phyloP scores from a whole-genome alignment of 306 rosid species.

The Cercis canadensis region DNA sequence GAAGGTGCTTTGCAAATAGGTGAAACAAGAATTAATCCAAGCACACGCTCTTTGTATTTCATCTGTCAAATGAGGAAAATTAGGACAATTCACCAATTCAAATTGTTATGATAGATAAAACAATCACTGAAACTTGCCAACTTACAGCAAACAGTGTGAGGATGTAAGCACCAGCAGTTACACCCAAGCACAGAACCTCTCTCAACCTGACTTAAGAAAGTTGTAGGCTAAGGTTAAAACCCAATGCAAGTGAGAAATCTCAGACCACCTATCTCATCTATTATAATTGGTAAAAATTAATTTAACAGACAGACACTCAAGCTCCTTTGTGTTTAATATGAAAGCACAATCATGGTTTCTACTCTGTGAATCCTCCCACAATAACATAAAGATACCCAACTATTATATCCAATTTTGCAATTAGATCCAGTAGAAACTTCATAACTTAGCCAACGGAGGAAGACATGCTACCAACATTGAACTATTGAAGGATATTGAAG shows the following conservation, averaged over 20 bases:
- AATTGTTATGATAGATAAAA: slow-evolving; percentile 19
- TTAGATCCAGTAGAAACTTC: background rate
- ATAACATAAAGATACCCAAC: too few relatives aligned
- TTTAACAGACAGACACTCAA: background rate
- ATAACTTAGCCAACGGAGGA: background rate
- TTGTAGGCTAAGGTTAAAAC: slow-evolving; percentile 24
- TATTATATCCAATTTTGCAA: too few relatives aligned
- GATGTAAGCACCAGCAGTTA: slow-evolving; percentile 88
- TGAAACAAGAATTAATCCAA: slow-evolving; percentile 84
- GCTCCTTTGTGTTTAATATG: slow-evolving; percentile 11
- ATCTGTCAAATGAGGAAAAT: slow-evolving; percentile 53
- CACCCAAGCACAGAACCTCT: slow-evolving; percentile 85
- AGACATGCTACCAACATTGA: background rate
- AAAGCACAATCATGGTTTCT: background rate
- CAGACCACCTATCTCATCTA: slow-evolving; percentile 2
- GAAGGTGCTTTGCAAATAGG: slow-evolving; percentile 84
- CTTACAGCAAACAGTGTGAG: slow-evolving; percentile 86
- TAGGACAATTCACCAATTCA: slow-evolving; percentile 21
- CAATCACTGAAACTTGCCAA: slow-evolving; percentile 21
- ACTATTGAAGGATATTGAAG: too few relatives aligned
- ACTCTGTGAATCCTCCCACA: background rate
- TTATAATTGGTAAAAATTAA: background rate
- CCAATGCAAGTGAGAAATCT: slow-evolving; percentile 26
- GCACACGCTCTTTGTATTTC: slow-evolving; percentile 78
- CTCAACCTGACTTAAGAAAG: slow-evolving; percentile 62